Evolutionary conservation across 495 filamentous ascomycete genomes (phyloP), one percentile per base, ranked within the genome.

Genomic region (Aspergillus wentii): DNA sequence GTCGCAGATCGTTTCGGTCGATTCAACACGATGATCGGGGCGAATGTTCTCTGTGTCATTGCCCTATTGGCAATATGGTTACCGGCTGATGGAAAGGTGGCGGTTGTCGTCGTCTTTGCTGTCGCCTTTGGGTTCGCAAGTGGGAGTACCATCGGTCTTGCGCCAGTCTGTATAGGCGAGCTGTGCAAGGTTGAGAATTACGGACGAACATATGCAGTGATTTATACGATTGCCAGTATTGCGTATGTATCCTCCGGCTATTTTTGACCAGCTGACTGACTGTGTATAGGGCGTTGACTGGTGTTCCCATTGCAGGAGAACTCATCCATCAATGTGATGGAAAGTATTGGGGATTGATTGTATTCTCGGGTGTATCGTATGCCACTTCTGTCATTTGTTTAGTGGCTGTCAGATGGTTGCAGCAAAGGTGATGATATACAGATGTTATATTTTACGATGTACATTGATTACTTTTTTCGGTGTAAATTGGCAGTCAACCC

Each of bases 301-400:
- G 85, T 5, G 73, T 91, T n/a, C 88, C 88, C 1, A 90, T 94
- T 41, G 87, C 82, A 0, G 88, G 88, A 3, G 47, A 59, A 28
- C 57, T 58, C 16, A 45, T 55, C 7, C 62, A 62, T 23, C 40
- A 58, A 32, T 52, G 66, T 50, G 26, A 46, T 4, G 47, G 51
- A 8, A 40, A 57, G 38, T 54, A 61, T 2, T 65, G 64, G 61
- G 73, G 71, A 0, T 48, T 82, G 29, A 75, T 79, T 44, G 33
- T 70, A 0, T 64, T 73, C 33, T 71, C 75, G 4, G 73, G 72
- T 1, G 59, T 60, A 28, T 63, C 67, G 7, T 81, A 81, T 57
- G 46, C 65, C 1, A 62, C 62, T 1, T 57, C 71, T 4, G 35
- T 74, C 17, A 38, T 54, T 6, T 64, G 68, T 14, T 76, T 79